These are phyloP conservation scores for Citrus glauca DNA, from an alignment of 345 rosid genomes.

Conservation along the genomic window DNA sequence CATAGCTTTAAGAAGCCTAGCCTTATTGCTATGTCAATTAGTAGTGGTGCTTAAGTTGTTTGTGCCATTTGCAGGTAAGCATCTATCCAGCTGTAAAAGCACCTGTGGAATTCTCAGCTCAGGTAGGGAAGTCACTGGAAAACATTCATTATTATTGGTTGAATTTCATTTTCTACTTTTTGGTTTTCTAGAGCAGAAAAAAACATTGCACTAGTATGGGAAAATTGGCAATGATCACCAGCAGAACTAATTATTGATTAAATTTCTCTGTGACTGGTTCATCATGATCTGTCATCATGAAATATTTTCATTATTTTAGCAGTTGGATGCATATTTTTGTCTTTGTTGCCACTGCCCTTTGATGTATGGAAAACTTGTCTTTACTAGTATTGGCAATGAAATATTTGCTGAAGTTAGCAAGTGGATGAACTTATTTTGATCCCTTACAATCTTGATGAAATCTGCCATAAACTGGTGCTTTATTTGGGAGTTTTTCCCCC, in stretches of 20 bases:
- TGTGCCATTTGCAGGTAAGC: slow-evolving; percentile 45
- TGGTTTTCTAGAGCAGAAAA: not conserved
- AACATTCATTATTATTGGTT: not conserved
- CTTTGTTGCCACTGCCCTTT: not conserved
- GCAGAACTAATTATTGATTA: not conserved
- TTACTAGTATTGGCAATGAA: not conserved
- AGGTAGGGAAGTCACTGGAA: slow-evolving; percentile 40
- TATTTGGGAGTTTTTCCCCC: not conserved
- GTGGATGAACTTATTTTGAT: not conserved
- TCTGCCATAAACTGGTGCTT: not conserved
- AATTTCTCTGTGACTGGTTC: not conserved
- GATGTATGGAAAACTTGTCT: not conserved
- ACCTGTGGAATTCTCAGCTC: slow-evolving; percentile 70
- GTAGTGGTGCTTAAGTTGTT: not conserved
- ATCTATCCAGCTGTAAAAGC: slow-evolving; percentile 88
- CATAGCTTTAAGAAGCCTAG: not conserved
- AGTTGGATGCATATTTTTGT: not conserved
- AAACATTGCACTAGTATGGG: not conserved
- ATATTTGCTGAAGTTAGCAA: not conserved
- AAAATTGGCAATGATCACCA: not conserved
- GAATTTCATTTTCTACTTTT: not conserved
- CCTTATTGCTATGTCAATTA: not conserved
- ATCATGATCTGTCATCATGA: not conserved
- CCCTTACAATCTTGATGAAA: not conserved
- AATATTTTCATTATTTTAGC: not conserved